phyloP scores from a whole-genome alignment of 192 early-diverging fungal genomes.

The Backusella tuberculispora region DNA sequence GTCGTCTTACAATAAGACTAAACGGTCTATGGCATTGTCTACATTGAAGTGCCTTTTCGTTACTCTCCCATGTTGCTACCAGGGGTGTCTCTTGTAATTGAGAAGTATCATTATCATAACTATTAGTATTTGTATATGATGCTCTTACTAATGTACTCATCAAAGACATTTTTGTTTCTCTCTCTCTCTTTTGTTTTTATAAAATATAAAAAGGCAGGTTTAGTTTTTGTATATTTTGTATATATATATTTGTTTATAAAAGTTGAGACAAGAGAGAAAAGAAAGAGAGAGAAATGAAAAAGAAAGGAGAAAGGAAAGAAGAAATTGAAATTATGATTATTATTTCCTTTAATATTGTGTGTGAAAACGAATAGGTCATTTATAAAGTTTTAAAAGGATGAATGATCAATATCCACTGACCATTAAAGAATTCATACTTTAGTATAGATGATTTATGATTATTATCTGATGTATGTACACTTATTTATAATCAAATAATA shows the following conservation, averaged over 20 bases:
- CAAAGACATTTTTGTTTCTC: background rate
- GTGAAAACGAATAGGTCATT: slow-evolving; percentile 14
- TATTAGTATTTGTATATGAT: background rate
- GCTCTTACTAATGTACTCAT: slow-evolving; percentile 13
- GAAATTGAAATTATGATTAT: background rate
- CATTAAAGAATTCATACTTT: background rate
- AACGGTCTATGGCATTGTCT: slow-evolving; percentile 23
- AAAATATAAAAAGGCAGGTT: background rate
- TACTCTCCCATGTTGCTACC: slow-evolving; percentile 20
- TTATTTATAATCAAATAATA: background rate
- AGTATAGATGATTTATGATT: background rate
- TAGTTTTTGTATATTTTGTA: no score
- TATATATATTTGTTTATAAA: no score
- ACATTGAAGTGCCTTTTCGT: slow-evolving; percentile 25
- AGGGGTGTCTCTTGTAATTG: background rate
- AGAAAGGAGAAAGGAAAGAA: background rate
- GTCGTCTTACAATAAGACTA: slow-evolving; percentile 27
- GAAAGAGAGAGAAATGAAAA: background rate
- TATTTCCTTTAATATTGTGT: background rate
- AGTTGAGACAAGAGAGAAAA: no score
- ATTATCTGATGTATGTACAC: slow-evolving; percentile 2
- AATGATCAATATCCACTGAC: slow-evolving; percentile 13
- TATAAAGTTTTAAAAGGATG: slow-evolving; percentile 6
- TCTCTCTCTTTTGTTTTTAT: no score
- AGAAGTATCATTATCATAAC: background rate